phyloP scores from a whole-genome alignment of 2,329 filamentous ascomycete species.

The Canariomyces notabilis region DNA sequence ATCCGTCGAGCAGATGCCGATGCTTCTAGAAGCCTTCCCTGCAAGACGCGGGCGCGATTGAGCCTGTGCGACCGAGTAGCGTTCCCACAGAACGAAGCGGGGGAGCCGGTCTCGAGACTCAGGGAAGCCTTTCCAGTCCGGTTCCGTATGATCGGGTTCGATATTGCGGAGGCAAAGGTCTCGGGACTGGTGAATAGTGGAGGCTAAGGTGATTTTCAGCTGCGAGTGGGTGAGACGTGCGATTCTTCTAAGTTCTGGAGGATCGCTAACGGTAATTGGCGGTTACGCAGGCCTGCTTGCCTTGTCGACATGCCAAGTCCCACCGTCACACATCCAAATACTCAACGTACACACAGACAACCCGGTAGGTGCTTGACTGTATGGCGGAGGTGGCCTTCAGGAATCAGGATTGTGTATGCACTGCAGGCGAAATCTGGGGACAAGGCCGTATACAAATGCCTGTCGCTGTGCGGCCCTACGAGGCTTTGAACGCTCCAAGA shows the following conservation, averaged over 20 bases:
- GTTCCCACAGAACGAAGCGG: too few relatives aligned
- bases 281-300: neutral
- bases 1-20: too few relatives aligned
- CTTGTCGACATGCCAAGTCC: neutral
- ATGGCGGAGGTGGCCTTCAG: neutral
- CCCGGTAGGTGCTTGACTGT: neutral
- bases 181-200: neutral
- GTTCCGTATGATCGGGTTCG: neutral
- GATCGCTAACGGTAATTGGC: conserved; percentile 2
- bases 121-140: neutral
- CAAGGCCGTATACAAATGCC: conserved; percentile 9
- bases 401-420: neutral
- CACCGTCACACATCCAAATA: neutral
- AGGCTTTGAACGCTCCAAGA: neutral
- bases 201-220: neutral
- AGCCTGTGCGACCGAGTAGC: too few relatives aligned
- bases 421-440: conserved; percentile 7
- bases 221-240: neutral
- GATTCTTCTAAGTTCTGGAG: neutral
- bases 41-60: too few relatives aligned
- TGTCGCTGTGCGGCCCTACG: conserved; percentile 9
- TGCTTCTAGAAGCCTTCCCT: too few relatives aligned
- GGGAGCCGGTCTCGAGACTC: too few relatives aligned
- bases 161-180: neutral
- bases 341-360: neutral